Percentiles rank a stretch among this genome's conserved stretches.
phyloP scores from a whole-genome alignment of 1,139 yeast species.

The Nematodospora anomalae region DNA sequence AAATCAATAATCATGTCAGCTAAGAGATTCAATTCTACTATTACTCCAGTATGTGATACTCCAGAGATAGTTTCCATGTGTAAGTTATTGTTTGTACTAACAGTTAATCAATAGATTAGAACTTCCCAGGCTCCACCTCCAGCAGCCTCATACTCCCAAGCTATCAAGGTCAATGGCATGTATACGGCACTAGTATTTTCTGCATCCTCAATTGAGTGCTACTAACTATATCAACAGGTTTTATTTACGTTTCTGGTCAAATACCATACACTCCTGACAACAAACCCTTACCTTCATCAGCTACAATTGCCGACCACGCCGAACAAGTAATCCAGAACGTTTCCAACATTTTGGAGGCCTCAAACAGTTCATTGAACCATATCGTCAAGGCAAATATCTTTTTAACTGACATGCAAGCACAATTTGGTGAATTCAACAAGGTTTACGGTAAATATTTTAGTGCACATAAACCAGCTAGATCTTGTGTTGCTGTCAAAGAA shows the following conservation, averaged over 20 bases:
- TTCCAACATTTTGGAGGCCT: constrained; percentile 71
- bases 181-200: constrained; percentile 15
- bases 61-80: no score
- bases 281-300: constrained; percentile 71
- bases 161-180: constrained; percentile 79
- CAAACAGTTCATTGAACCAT: constrained; percentile 78
- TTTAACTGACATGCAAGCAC: constrained; percentile 76
- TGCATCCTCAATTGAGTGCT: constrained; percentile 1
- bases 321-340: constrained; percentile 83
- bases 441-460: constrained; percentile 80
- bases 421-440: constrained; percentile 78
- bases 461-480: constrained; percentile 90
- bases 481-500: constrained; percentile 87
- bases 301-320: constrained; percentile 71
- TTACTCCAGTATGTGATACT: constrained; percentile 44
- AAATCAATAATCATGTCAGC: constrained; percentile 26
- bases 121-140: constrained; percentile 89
- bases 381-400: constrained; percentile 85
- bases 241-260: constrained; percentile 92
- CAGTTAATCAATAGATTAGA: constrained; percentile 41
- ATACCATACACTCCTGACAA: constrained; percentile 86
- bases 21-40: constrained; percentile 29
- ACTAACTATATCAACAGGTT: constrained; percentile 38
- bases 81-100: no score
- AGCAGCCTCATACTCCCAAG: constrained; percentile 94